These are phyloP conservation scores for Kazachstania kunashirensis DNA, from an alignment of 805 yeast genomes.

Conservation along the genomic window DNA sequence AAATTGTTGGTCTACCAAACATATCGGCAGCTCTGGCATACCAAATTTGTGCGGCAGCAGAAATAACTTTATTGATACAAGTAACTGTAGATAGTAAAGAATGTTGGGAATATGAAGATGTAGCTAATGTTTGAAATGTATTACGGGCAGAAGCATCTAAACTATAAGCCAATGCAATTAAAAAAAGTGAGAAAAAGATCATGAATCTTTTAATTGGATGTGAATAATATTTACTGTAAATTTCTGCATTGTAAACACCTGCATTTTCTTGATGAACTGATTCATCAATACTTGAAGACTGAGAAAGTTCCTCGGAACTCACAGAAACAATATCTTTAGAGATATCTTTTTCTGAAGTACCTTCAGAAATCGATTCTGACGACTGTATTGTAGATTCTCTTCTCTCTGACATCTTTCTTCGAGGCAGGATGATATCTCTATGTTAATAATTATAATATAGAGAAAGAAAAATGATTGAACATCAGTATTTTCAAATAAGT, in stretches of 20 bases:
- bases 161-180: conserved; percentile 49
- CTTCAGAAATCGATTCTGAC: too few species aligned
- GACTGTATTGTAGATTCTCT: too few species aligned
- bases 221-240: conserved; percentile 43
- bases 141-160: conserved; percentile 42
- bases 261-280: conserved; percentile 30
- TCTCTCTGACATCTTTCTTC: too few species aligned
- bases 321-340: too few species aligned
- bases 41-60: conserved; percentile 48
- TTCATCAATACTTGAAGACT: neutral
- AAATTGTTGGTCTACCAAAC: conserved; percentile 45
- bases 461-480: too few species aligned
- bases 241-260: conserved; percentile 42
- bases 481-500: too few species aligned
- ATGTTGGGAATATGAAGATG: conserved; percentile 40
- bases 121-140: conserved; percentile 38
- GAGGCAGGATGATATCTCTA: too few species aligned
- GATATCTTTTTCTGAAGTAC: too few species aligned
- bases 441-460: too few species aligned
- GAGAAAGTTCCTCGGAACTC: too few species aligned
- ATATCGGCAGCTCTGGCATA: conserved; percentile 47
- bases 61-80: conserved; percentile 43
- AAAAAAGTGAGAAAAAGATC: conserved; percentile 40
- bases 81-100: conserved; percentile 42
- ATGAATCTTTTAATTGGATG: conserved; percentile 29